A percentile compares a stretch with the other conserved stretches of the same genome.
Conservation (phyloP, 1,284 basidiomycete species). For the Agaricales sp. region DNA sequence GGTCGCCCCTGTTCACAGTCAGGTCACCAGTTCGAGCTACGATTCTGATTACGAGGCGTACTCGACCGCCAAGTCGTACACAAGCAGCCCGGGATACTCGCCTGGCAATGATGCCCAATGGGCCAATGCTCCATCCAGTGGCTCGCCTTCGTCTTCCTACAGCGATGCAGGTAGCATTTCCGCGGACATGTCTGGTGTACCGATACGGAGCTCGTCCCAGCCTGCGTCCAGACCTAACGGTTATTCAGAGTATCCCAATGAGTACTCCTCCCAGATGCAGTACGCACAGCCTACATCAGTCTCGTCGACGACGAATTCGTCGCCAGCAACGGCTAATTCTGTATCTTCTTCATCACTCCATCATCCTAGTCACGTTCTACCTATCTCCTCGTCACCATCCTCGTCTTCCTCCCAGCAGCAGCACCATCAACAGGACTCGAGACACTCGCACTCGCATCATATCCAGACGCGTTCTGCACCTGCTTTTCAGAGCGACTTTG, state of each 20-base stretch:
- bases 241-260: neutral
- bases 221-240: neutral
- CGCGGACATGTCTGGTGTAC: neutral
- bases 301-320: neutral
- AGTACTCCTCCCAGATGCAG: neutral
- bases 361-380: conserved; percentile 8
- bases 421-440: neutral
- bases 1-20: neutral
- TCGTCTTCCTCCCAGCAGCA: neutral
- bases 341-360: neutral
- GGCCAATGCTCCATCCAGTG: neutral
- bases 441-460: conserved; percentile 6
- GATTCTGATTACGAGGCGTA: neutral
- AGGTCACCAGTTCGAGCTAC: neutral
- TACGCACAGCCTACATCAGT: neutral
- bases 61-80: neutral
- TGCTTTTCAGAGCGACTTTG: neutral
- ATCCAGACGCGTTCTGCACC: neutral
- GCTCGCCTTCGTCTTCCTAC: neutral
- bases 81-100: neutral
- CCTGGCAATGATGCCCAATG: neutral
- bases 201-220: neutral
- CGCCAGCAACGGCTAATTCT: neutral
- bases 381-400: conserved; percentile 13
- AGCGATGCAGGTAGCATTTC: neutral